Conservation (phyloP, 1,284 basidiomycete genomes). For the Trichosporon sp. region DNA sequence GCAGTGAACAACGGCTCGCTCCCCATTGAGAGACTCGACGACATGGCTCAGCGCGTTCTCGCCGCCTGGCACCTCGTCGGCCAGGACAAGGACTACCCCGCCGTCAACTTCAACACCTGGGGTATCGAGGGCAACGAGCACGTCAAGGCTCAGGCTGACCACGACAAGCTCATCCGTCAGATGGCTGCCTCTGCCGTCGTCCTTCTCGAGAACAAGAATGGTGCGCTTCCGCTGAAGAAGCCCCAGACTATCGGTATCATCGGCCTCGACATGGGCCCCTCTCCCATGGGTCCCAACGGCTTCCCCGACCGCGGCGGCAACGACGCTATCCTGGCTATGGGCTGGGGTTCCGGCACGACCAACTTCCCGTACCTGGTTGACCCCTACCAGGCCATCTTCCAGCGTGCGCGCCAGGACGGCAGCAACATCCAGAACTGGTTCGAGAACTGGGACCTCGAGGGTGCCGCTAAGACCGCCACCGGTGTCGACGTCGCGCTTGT, state of each 20-base stretch:
- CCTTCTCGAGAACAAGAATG: constrained; percentile 63
- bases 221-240: constrained; percentile 56
- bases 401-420: constrained; percentile 53
- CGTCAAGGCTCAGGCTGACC: constrained; percentile 68
- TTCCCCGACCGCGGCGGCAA: constrained; percentile 57
- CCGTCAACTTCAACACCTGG: constrained; percentile 19
- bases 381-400: constrained; percentile 65
- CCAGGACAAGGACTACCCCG: constrained; percentile 28
- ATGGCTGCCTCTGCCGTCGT: constrained; percentile 52
- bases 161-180: constrained; percentile 50
- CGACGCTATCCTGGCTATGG: constrained; percentile 65
- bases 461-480: constrained; percentile 54
- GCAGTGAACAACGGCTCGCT: constrained; percentile 27
- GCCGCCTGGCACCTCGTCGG: constrained; percentile 31
- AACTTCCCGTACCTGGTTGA: constrained; percentile 53
- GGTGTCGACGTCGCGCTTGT: constrained; percentile 62
- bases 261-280: constrained; percentile 67
- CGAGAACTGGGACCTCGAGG: constrained; percentile 58
- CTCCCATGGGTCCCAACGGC: constrained; percentile 63
- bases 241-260: constrained; percentile 57
- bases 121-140: constrained; percentile 51
- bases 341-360: constrained; percentile 66
- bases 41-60: constrained; percentile 32
- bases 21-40: constrained; percentile 25
- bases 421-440: constrained; percentile 54